Conservation (phyloP, 2,329 filamentous ascomycete genomes). For the Cytospora piceae region DNA sequence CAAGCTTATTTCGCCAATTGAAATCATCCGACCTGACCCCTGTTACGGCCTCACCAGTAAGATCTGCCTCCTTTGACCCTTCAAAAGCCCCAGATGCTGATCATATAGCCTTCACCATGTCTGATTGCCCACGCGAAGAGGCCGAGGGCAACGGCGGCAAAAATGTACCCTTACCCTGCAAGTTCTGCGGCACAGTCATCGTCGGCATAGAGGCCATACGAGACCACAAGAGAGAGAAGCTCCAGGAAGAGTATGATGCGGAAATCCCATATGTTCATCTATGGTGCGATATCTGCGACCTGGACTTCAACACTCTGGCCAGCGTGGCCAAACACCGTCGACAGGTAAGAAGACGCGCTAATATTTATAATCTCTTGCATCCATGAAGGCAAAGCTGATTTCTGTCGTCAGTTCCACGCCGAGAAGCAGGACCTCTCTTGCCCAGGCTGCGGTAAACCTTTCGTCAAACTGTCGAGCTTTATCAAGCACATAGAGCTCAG, state of each 20-base stretch:
- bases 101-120: not conserved
- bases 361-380: no score
- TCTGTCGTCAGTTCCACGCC: slow-evolving; percentile 42
- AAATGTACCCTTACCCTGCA: slow-evolving; percentile 5
- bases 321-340: slow-evolving; percentile 43
- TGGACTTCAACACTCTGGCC: slow-evolving; percentile 41
- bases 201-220: slow-evolving; percentile 31
- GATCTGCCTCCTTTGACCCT: not conserved
- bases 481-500: slow-evolving; percentile 51
- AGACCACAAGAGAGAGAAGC: slow-evolving; percentile 37
- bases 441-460: slow-evolving; percentile 49
- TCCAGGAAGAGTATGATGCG: slow-evolving; percentile 32
- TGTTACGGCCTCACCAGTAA: not conserved
- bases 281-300: slow-evolving; percentile 45
- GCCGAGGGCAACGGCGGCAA: not conserved
- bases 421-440: slow-evolving; percentile 48
- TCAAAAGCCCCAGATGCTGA: not conserved
- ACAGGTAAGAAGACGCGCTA: slow-evolving; percentile 36
- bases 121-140: not conserved
- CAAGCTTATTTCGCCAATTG: not conserved
- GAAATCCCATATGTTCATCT: slow-evolving; percentile 37
- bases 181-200: slow-evolving; percentile 31
- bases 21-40: accelerated
- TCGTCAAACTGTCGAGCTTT: slow-evolving; percentile 43
- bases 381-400: not conserved